A percentile compares a stretch with the other conserved stretches of the same genome.
Conservation (phyloP, 495 filamentous ascomycete species). For the Penicillium egyptiacum region DNA sequence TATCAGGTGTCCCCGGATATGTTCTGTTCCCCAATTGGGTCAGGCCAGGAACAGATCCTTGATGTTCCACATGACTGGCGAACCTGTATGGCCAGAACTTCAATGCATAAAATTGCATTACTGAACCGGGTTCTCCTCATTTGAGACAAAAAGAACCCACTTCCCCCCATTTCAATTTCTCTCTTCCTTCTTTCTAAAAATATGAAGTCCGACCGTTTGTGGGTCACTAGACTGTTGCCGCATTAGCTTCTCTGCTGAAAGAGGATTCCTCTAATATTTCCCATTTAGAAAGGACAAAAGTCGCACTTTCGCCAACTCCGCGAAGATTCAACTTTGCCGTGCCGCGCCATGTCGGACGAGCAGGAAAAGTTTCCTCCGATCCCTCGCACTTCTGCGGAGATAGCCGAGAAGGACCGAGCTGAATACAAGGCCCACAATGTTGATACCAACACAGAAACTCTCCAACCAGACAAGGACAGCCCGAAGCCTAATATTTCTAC, state of each 20-base stretch:
- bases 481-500: slow-evolving; percentile 16
- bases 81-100: slow-evolving; percentile 20
- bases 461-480: slow-evolving; percentile 10
- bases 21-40: background rate
- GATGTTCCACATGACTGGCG: too few relatives aligned
- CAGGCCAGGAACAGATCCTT: background rate
- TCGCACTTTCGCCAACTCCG: slow-evolving; percentile 11
- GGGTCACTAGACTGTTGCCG: slow-evolving; percentile 7
- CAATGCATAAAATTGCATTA: slow-evolving; percentile 16
- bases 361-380: slow-evolving; percentile 19
- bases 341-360: slow-evolving; percentile 15
- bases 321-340: background rate
- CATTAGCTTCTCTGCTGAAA: background rate
- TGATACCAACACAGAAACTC: slow-evolving; percentile 4
- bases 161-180: slow-evolving; percentile 15
- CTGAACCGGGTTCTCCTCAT: slow-evolving; percentile 4
- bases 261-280: background rate
- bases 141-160: slow-evolving; percentile 10
- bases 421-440: background rate
- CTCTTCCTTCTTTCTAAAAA: slow-evolving; percentile 6
- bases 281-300: background rate
- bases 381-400: slow-evolving; percentile 14
- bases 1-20: too few relatives aligned
- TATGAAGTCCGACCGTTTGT: slow-evolving; percentile 23
- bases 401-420: slow-evolving; percentile 10